Evolutionary conservation across 2,329 filamentous ascomycete species (phyloP).

Genomic region (Fusarium hostae): DNA sequence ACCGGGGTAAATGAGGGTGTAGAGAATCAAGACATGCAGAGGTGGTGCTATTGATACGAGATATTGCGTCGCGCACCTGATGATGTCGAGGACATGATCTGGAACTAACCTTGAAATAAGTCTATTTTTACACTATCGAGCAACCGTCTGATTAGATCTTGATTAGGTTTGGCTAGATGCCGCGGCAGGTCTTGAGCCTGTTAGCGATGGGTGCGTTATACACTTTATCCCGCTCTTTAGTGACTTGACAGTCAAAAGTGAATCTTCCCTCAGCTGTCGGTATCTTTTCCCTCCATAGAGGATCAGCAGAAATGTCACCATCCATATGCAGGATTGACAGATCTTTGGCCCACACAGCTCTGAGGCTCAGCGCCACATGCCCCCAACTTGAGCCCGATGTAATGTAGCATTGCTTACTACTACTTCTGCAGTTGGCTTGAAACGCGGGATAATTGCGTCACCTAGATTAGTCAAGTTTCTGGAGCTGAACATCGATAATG

Average conservation of each 20-base stretch:
- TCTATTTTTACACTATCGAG: background rate
- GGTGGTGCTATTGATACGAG: background rate
- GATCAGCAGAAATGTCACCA: background rate
- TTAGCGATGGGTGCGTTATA: background rate
- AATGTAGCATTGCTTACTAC: constrained; percentile 1
- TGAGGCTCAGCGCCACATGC: background rate
- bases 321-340: constrained; percentile 1
- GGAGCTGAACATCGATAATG: background rate
- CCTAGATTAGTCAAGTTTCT: background rate
- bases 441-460: background rate
- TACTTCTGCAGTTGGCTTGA: background rate
- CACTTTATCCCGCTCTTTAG: background rate
- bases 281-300: background rate
- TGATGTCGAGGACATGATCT: background rate
- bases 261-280: background rate
- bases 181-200: background rate
- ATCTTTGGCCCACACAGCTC: background rate
- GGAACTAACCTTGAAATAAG: background rate
- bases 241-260: background rate
- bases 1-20: background rate
- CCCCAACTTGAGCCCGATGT: background rate
- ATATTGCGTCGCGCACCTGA: background rate
- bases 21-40: background rate
- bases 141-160: background rate
- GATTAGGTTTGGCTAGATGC: accelerated